Base-by-base conservation (phyloP, 2,329 filamentous ascomycete species). In the Ciborinia camelliae region DNA sequence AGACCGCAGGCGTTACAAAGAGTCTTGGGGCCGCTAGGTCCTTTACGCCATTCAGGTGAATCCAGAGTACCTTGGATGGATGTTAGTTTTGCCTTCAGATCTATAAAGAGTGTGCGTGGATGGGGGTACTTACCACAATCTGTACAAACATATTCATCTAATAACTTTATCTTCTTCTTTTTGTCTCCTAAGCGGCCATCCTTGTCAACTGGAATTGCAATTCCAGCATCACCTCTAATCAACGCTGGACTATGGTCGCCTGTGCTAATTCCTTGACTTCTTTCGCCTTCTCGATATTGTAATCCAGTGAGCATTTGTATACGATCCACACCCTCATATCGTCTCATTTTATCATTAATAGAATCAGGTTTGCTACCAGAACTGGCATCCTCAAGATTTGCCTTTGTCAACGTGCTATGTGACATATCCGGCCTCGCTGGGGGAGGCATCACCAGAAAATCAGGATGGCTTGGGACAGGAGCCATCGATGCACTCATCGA, bases 31-130 rank as follows among this genome's bases (percentile, higher is more conserved):
- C 94, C 94, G 68, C 86, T 91, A 0, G 94, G 94, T 0, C 94
- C 94, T 76, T 97, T 97, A 68, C 94, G 84, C 94, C 94, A 98
- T 80, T 98, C 94, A 0, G 94, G 94, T 20, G 91, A 96, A 74
- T 97, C 93, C 48, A 96, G 82, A 0, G 92, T 97, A 41, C 85
- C 86, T 88, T 67, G 20, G 65, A 23, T 35, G 14, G 10, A 41
- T 23, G 32, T 68, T 54, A 66, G 65, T 55, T 41, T 61, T 32
- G 23, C 41, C 15, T 43, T 43, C 9, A 8, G 8, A 37, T 3
- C 9, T 14, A 18, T 10, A 41, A 14, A 52, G n/a, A n/a, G n/a
- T n/a, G n/a, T n/a, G n/a, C n/a, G 26, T 47, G n/a, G 61, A 50
- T 48, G 9, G 39, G 18, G 32, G 48, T 41, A 79, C 83, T 69